Conservation (phyloP, 192 early-diverging fungal species). For the Funneliformis mosseae region DNA sequence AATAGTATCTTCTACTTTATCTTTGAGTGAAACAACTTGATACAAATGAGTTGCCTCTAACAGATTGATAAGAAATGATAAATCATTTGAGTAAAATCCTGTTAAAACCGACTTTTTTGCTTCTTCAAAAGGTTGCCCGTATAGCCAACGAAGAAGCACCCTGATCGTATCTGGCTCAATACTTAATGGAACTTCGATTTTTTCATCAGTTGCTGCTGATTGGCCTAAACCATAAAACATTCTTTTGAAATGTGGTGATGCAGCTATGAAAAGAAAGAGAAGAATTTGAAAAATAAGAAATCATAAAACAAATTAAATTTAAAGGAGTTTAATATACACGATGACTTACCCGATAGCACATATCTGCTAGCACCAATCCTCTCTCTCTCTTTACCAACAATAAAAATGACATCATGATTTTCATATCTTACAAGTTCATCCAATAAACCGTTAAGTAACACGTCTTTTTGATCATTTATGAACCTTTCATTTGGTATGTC, state of each 20-base stretch:
- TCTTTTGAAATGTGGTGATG: neutral
- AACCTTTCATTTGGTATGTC: too few relatives aligned
- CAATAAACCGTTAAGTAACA: neutral
- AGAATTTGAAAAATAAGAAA: neutral
- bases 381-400: neutral
- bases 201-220: neutral
- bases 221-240: neutral
- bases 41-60: neutral
- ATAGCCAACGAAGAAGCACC: neutral
- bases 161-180: neutral
- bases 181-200: neutral
- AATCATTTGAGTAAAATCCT: neutral
- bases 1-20: neutral
- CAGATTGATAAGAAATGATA: neutral
- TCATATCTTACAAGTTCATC: neutral
- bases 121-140: neutral
- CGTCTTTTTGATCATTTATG: neutral
- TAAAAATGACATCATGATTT: neutral
- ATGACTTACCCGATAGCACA: neutral
- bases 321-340: neutral
- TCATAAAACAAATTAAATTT: neutral
- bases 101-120: neutral
- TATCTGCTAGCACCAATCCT: neutral
- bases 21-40: neutral
- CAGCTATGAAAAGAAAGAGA: neutral